Percentiles rank a stretch among this genome's conserved stretches.
phyloP scores from a whole-genome alignment of 164 flowering plant genomes.

The Euptelea pleiosperma region DNA sequence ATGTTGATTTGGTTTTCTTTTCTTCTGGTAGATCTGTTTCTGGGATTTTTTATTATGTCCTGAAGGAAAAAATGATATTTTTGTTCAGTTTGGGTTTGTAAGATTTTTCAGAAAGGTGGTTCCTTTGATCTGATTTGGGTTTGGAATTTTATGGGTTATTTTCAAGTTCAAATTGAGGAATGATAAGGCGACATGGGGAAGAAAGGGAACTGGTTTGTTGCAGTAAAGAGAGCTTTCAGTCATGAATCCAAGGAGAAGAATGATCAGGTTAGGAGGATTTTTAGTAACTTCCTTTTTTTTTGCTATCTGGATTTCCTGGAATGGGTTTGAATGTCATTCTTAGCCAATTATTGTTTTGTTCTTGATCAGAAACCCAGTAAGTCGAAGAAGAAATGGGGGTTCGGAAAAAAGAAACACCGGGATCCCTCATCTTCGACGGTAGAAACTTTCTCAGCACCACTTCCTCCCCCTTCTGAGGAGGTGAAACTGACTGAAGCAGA shows the following conservation, averaged over 20 bases:
- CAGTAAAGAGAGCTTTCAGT: constrained; percentile 54
- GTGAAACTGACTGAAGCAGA: constrained; percentile 32
- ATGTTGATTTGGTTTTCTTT: neutral
- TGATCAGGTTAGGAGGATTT: constrained; percentile 34
- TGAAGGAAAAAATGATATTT: neutral
- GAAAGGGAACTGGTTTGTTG: constrained; percentile 52
- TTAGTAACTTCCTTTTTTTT: neutral
- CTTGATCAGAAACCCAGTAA: constrained; percentile 30
- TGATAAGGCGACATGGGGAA: constrained; percentile 46
- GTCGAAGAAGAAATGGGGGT: constrained; percentile 35
- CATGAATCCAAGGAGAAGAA: constrained; percentile 42
- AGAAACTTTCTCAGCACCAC: constrained; percentile 15
- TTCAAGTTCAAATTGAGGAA: constrained; percentile 16
- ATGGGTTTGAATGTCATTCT: neutral
- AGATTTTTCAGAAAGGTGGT: neutral
- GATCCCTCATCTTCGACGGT: constrained; percentile 22
- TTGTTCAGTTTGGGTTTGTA: no score
- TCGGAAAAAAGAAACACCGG: constrained; percentile 29
- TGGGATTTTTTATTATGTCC: neutral
- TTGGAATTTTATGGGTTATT: neutral
- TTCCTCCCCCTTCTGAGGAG: constrained; percentile 31
- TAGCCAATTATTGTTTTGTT: neutral
- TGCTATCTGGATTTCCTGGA: neutral
- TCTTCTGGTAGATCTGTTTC: neutral
- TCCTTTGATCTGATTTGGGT: constrained; percentile 1